Conservation (phyloP, 2,329 filamentous ascomycete species). For the Botrytis elliptica region DNA sequence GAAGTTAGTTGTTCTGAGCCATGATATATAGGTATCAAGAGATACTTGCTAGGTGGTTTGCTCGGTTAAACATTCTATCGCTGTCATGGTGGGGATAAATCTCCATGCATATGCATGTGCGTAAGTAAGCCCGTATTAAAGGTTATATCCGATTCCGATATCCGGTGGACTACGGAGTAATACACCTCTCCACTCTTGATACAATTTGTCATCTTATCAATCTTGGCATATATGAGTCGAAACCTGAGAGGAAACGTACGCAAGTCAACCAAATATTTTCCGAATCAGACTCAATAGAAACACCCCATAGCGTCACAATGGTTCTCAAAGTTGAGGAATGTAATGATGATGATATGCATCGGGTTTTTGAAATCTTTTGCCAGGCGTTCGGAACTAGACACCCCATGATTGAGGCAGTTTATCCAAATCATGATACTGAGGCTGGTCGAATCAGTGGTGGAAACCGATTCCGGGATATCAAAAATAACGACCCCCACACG, state of each 20-base stretch:
- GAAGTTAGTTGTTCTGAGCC: not conserved
- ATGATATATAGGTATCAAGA: not conserved
- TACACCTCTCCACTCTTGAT: not conserved
- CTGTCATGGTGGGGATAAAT: not conserved
- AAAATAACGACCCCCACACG: conserved; percentile 3
- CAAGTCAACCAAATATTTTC: not conserved
- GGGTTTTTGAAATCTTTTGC: conserved; percentile 15
- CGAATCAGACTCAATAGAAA: not conserved
- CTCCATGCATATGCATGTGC: not conserved
- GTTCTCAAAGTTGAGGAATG: conserved; percentile 17
- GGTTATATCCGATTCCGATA: not conserved
- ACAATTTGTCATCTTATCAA: not conserved
- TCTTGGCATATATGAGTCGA: conserved; percentile 1
- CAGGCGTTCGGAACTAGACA: conserved; percentile 1
- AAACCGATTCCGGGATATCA: conserved; percentile 5
- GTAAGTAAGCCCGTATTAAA: not conserved
- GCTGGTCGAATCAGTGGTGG: not conserved
- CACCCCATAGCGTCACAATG: not conserved
- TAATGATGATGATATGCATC: conserved; percentile 16
- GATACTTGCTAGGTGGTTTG: not conserved
- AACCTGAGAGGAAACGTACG: not conserved
- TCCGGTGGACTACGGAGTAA: not conserved
- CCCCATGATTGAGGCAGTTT: conserved; percentile 11
- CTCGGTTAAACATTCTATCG: not conserved
- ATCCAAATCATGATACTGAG: conserved; percentile 12